These are phyloP conservation scores for Phytopythium ostracodes DNA, from an alignment of 352 stramenopile species.

Conservation along the genomic window DNA sequence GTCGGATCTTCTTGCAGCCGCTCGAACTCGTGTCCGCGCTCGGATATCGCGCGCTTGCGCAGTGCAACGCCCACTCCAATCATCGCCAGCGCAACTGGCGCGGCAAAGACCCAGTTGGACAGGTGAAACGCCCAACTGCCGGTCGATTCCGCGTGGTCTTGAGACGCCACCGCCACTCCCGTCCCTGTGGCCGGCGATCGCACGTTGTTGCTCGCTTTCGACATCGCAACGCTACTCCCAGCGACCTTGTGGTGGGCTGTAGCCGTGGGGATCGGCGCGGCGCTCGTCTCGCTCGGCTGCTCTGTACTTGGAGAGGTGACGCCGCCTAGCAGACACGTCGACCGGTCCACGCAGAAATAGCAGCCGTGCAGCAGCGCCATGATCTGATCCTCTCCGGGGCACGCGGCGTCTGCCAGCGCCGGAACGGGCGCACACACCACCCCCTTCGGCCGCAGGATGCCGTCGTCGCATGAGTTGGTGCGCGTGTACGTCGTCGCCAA, in stretches of 20 bases:
- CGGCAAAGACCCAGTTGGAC: slow-evolving; percentile 44
- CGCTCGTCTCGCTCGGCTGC: not conserved
- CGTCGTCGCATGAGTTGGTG: not conserved
- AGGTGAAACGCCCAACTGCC: slow-evolving; percentile 7
- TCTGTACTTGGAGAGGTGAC: not conserved
- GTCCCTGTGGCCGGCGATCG: not conserved
- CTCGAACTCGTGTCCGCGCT: slow-evolving; percentile 25
- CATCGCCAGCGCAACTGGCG: slow-evolving; percentile 34
- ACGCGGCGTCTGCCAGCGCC: not conserved
- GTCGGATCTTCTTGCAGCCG: slow-evolving; percentile 24
- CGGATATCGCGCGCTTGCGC: slow-evolving; percentile 11
- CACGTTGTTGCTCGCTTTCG: not conserved
- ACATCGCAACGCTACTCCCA: not conserved
- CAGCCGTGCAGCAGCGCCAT: slow-evolving; percentile 46
- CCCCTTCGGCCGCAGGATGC: not conserved
- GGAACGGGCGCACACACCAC: not conserved
- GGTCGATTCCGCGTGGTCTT: not conserved
- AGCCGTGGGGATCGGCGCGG: not conserved
- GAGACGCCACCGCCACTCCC: not conserved
- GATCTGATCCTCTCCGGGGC: slow-evolving; percentile 6
- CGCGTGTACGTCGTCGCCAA: not conserved
- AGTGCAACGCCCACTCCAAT: slow-evolving; percentile 37
- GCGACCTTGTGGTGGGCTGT: not conserved
- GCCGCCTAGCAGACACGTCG: slow-evolving; percentile 17
- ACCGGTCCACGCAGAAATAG: slow-evolving; percentile 37